Conservation (phyloP, 2,329 filamentous ascomycete genomes). For the Scortechinia acanthostroma region DNA sequence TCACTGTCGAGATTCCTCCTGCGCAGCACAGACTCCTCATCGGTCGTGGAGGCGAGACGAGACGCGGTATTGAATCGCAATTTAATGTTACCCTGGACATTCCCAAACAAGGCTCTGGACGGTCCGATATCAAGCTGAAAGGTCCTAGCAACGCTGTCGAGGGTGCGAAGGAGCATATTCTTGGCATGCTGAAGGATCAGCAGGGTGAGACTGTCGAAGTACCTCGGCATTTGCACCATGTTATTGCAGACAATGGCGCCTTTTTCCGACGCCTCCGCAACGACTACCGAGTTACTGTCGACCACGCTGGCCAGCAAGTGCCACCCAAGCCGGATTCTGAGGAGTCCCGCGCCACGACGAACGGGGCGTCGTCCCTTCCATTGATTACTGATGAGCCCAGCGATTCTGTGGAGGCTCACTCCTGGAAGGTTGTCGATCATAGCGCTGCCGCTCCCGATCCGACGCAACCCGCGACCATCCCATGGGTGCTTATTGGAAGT, state of each 20-base stretch:
- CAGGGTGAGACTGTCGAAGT: constrained; percentile 82
- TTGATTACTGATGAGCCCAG: constrained; percentile 83
- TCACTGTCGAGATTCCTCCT: constrained; percentile 73
- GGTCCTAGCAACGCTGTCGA: constrained; percentile 74
- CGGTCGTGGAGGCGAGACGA: constrained; percentile 81
- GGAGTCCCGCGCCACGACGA: constrained; percentile 46
- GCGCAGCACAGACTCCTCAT: constrained; percentile 89
- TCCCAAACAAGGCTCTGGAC: constrained; percentile 77
- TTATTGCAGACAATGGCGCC: constrained; percentile 78
- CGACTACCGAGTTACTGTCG: constrained; percentile 81
- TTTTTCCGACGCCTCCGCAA: constrained; percentile 87
- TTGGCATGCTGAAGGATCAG: constrained; percentile 72
- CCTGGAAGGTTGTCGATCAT: constrained; percentile 73
- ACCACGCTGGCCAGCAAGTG: constrained; percentile 75
- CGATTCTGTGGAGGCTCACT: constrained; percentile 59
- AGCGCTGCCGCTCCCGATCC: constrained; percentile 56
- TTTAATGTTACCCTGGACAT: constrained; percentile 86
- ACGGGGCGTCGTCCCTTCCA: constrained; percentile 47
- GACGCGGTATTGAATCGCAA: constrained; percentile 76
- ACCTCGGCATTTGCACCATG: constrained; percentile 75
- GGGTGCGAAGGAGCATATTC: constrained; percentile 80
- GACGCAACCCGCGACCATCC: constrained; percentile 35
- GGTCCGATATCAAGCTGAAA: constrained; percentile 78
- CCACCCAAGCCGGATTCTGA: constrained; percentile 60
- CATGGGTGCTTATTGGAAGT: constrained; percentile 80